A percentile compares a stretch with the other conserved stretches of the same genome.
Evolutionary conservation across 2,329 filamentous ascomycete genomes (phyloP).

Genomic region (Fusarium sororula): DNA sequence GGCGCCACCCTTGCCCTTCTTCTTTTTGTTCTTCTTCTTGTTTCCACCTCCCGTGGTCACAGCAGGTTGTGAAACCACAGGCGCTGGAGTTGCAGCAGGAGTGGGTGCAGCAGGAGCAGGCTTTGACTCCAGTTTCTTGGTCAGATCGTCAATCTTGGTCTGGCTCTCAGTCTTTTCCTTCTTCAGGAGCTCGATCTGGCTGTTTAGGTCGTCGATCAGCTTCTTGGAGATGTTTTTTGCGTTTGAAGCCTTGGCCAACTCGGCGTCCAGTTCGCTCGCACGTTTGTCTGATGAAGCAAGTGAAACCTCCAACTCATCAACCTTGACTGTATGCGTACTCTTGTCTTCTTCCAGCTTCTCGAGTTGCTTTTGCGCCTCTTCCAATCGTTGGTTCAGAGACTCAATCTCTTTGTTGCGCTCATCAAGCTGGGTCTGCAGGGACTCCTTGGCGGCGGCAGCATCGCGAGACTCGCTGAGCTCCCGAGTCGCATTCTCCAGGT

Average conservation of each 20-base stretch:
- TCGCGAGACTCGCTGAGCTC: slow-evolving; percentile 65
- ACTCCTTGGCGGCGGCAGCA: slow-evolving; percentile 51
- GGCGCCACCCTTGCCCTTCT: slow-evolving; percentile 82
- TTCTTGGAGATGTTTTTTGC: slow-evolving; percentile 55
- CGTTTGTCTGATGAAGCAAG: slow-evolving; percentile 49
- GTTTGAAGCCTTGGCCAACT: slow-evolving; percentile 52
- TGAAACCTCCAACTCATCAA: slow-evolving; percentile 49
- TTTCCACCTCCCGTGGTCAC: slow-evolving; percentile 44
- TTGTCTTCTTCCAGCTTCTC: slow-evolving; percentile 54
- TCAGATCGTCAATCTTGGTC: slow-evolving; percentile 52
- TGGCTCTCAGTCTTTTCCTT: slow-evolving; percentile 46
- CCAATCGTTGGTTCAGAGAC: slow-evolving; percentile 59
- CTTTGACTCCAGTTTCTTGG: slow-evolving; percentile 53
- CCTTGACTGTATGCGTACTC: slow-evolving; percentile 44
- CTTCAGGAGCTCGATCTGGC: slow-evolving; percentile 50
- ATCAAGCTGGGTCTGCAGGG: slow-evolving; percentile 61
- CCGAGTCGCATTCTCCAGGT: slow-evolving; percentile 72
- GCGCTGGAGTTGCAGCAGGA: slow-evolving; percentile 34
- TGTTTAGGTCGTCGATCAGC: slow-evolving; percentile 49
- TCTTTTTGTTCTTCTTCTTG: slow-evolving; percentile 82
- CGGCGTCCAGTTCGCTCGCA: slow-evolving; percentile 51
- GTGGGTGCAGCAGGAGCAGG: slow-evolving; percentile 19
- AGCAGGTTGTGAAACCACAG: slow-evolving; percentile 40
- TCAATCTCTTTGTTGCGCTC: slow-evolving; percentile 59
- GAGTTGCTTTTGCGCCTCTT: slow-evolving; percentile 55